Percentiles rank a stretch among this genome's conserved stretches.
phyloP scores from a whole-genome alignment of 371 early-diverging fungal species.

The Amoeboaphelidium protococcarum region DNA sequence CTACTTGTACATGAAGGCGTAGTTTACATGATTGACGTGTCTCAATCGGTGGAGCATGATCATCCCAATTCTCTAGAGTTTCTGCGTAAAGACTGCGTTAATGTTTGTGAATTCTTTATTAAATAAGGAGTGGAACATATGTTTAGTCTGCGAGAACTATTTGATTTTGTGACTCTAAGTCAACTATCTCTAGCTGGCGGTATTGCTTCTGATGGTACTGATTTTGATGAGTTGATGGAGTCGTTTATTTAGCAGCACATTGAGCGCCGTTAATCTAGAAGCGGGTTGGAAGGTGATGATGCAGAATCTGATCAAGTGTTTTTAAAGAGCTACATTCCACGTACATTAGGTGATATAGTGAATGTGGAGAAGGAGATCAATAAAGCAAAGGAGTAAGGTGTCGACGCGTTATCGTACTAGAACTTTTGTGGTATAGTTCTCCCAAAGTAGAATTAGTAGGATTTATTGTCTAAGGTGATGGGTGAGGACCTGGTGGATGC shows the following conservation, averaged over 20 bases:
- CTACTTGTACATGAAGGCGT: conserved; percentile 58
- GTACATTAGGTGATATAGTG: conserved; percentile 65
- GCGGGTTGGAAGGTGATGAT: background rate
- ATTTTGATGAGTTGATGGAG: background rate
- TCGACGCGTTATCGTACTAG: background rate
- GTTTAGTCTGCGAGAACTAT: conserved; percentile 58
- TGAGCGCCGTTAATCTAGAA: background rate
- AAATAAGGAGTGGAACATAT: conserved; percentile 34
- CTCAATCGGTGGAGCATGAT: conserved; percentile 96
- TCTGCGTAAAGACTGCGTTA: conserved; percentile 79
- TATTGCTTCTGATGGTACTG: background rate
- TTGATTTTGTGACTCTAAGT: conserved; percentile 48
- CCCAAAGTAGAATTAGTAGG: background rate
- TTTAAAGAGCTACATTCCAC: conserved; percentile 66
- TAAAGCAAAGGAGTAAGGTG: background rate
- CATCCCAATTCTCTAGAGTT: conserved; percentile 97
- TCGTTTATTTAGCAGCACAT: background rate
- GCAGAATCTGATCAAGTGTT: conserved; percentile 67
- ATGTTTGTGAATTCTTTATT: conserved; percentile 85
- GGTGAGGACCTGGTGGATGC: background rate
- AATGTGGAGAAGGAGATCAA: conserved; percentile 13
- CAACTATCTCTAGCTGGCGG: background rate
- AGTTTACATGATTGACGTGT: conserved; percentile 92
- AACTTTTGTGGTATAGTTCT: background rate
- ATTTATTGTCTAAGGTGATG: background rate